Base-by-base conservation (phyloP, 108 stramenopile species). In the Discostella stelligeroides region DNA sequence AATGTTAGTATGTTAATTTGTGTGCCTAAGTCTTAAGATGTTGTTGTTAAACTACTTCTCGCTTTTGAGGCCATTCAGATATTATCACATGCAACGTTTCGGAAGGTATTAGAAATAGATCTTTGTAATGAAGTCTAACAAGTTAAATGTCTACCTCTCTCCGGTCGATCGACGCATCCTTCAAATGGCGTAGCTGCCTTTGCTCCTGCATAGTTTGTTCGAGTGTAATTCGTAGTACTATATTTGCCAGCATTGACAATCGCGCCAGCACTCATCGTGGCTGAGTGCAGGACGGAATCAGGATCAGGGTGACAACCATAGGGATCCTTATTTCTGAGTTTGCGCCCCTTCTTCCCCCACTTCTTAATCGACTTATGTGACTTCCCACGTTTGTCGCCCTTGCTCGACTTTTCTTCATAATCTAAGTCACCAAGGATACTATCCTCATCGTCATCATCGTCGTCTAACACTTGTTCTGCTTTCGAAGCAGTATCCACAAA, bases 271-370 rank as follows among this genome's bases (percentile, higher is more conserved):
- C 73, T 62, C 3, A 8, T 34, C 30, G 43, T 67, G 4, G 66
- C 48, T 30, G 51, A 42, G 24, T 45, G 75, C 10, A 80, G 41
- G 20, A 73, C 49, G 34, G 82, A 78, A 66, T 95, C 89, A 15
- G 86, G 86, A 34, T 82, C 84, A 10, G 83, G 66, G 68, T 92
- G 89, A 43, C 91, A 92, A 20, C 92, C 92, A 70, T 97, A 97
- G 1, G 96, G 96, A 74, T 97, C 96, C 58, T 88, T 87, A 45
- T 97, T 85, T 24, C 94, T 81, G 18, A 80, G 34, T 66, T 97
- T 97, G 13, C 91, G 73, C 6, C 90, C 89, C 66, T 97, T 97
- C 60, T 94, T 92, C 10, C 92, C 94, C 83, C 89, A 85, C 68
- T 89, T 91, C 61, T 91, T 84, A 41, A 86, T 88, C 2, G 76